Base-by-base conservation (phyloP, 2,329 filamentous ascomycete genomes). In the Penicillium sclerotiorum region DNA sequence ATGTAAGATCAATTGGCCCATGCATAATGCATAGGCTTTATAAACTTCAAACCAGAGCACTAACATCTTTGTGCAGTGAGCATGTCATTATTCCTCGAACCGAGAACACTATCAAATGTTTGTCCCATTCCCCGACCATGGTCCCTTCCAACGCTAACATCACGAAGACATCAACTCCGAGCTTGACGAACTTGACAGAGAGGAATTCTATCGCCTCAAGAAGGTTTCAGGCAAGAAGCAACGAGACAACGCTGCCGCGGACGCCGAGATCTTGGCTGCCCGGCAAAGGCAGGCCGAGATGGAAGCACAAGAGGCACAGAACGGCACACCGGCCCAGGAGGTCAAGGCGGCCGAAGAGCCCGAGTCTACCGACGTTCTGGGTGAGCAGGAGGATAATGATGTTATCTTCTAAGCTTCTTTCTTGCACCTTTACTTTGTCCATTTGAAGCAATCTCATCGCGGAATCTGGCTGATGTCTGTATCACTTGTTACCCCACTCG, bases 71-170 rank as follows among this genome's bases (percentile, higher is more conserved):
- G 5, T 36, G 30, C 42, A 76, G 73, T 63, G 76, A 78, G 59
- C 76, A 78, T 59, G 76, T 99, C 62, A 97, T 99, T 62, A 99
- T 99, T 64, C 94, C 94, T 11, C 83, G 94, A 59, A 99, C 94
- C 12, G 94, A 99, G 72, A 99, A 97, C 67, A 99, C 94, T n/a
- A 99, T 99, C 78, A 96, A 96, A 76, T 99, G 86, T 86, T 76
- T 64, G 28, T 36, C 9, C 33, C n/a, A 15, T 15, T 21, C 15
- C 21, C 8, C n/a, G 17, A 39, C 22, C 13, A 20, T 13, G 9
- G 18, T 15, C 12, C 4, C 49, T 32, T 32, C 25, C n/a, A 9
- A 50, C 53, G 40, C 35, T 47, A 55, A 32, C 30, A 27, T 38
- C 44, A 35, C n/a, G 5, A 50, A 88, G 85, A 97, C 68, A 97